Evolutionary conservation across 257 asterid genomes (phyloP), one percentile per base, ranked within the genome.

Genomic region (Cynanchum wilfordii): DNA sequence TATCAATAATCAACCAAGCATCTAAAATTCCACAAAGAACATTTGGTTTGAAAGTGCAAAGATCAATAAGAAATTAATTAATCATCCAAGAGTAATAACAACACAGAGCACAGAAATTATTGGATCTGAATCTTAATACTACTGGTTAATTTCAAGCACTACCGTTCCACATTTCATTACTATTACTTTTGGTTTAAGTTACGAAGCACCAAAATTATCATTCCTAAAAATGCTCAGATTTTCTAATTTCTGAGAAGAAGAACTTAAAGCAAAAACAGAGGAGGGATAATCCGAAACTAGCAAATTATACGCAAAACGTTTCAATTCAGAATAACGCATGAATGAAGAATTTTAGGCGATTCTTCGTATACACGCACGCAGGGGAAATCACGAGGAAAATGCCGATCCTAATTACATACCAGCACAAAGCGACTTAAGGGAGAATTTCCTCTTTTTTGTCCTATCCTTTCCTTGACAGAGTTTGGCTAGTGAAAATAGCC

Each of bases 391-490:
- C 3, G 4, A 42, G 54, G 13, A 13, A 57, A 40, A 40, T 17
- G 24, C 52, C 22, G 33, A 12, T 71, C 40, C 76, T 33, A 3
- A 33, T 33, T 2, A 33, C 38, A 69, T 73, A 87, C 97, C 90
- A 76, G 97, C 83, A 77, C 97, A 92, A 74, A 89, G 87, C 49
- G 83, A 72, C 9, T 62, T 74, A 36, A 88, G 85, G 59, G 94
- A 82, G 79, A 72, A 77, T 54, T 50, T 72, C 27, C 79, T 71
- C 30, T 4, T 22, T 29, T 60, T 71, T 75, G 44, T 64, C 1
- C 19, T 81, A 52, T 78, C 74, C 12, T 64, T 74, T 52, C 54
- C 11, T 25, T 82, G 84, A 56, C 98, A 92, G 60, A 85, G 71
- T 52, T 89, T 80, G 38, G 89, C 58, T 79, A 92, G 90, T 40